Base-by-base conservation (phyloP, 2,329 filamentous ascomycete genomes). In the Talaromyces albobiverticillius region DNA sequence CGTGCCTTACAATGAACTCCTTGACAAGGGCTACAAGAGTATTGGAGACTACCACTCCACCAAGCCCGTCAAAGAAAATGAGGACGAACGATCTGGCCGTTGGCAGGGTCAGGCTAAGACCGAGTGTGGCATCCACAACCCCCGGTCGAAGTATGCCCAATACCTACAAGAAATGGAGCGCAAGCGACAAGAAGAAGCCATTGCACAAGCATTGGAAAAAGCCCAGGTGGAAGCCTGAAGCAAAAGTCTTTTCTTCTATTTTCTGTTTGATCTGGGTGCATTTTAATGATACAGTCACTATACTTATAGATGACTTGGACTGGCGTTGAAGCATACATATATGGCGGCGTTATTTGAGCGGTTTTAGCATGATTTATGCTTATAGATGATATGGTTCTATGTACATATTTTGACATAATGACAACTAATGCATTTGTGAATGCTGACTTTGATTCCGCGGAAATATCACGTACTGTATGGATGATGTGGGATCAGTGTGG, bases 101-200 rank as follows among this genome's bases (percentile, higher is more conserved):
- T 99, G 94, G 94, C 96, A 96, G 82, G 94, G 94, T 58, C 88
- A 91, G 73, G 78, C 82, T 66, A 99, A 99, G 86, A 95, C 91
- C 14, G 94, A 99, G 79, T 99, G 94, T 72, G 94, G 94, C 46
- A 97, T 99, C 68, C 94, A 99, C 83, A 97, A 97, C 81, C 95
- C 94, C 75, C 87, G 92, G 72, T 95, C 90, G 55, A 87, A 91
- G 63, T 99, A 97, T 67, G 89, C 91, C 10, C 85, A 92, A 74
- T 96, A 88, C 74, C 76, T 95, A 53, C 80, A 81, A 64, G 85
- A 90, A 57, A 83, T 88, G 72, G 86, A 90, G 69, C 76, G 80
- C 67, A 86, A 89, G 78, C 77, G 80, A 60, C 79, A 85, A 62
- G 81, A 84, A 59, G 76, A 82, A 62, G 79, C 78, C 40, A 63